Base-by-base conservation (phyloP, 805 yeast genomes). In the Yarrowia hollandica region DNA sequence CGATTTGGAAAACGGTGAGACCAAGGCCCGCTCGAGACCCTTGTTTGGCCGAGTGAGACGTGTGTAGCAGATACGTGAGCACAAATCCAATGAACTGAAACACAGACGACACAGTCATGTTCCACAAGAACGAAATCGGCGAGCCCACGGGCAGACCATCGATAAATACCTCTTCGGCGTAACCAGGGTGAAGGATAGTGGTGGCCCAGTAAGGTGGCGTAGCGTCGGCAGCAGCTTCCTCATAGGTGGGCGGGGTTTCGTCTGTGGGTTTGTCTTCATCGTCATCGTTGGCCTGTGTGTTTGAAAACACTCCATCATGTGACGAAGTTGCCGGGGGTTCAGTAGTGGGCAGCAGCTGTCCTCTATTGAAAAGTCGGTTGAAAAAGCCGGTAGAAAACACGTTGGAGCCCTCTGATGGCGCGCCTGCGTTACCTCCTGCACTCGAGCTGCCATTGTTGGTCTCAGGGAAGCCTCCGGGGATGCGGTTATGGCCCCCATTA, bases 171-270 rank as follows among this genome's bases (percentile, higher is more conserved):
- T 92, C 98, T 68, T 94, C 97, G 31, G 76, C 78, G 71, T 76
- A 75, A 8, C 85, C 90, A 5, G 96, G 88, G 5, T 89, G 81
- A 68, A 90, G 79, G 38, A 89, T 83, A 0, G 94, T 82, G 7
- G 91, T 82, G 71, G 94, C 99, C 96, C 97, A 94, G 72, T 94
- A 94, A 35, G 96, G 96, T 0, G 99, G 99, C 0, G 95, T 83
- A 14, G 94, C 82, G 69, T 94, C 99, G 3, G 90, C 86, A 0
- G 96, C 89, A 0, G 96, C 98, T 69, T 91, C 98, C 60, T 89
- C 97, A 72, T 94, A 94, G 0, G 96, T 78, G 3, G 98, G 98
- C 18, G 88, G 85, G 28, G 75, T 75, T 61, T 86, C 91, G 7
- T 60, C 62, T n/a, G 64, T 61, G 0, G 69, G 65, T 59, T 62